These are phyloP conservation scores for Xylaria sp. DNA, from an alignment of 2,329 filamentous ascomycete genomes.

Conservation along the genomic window DNA sequence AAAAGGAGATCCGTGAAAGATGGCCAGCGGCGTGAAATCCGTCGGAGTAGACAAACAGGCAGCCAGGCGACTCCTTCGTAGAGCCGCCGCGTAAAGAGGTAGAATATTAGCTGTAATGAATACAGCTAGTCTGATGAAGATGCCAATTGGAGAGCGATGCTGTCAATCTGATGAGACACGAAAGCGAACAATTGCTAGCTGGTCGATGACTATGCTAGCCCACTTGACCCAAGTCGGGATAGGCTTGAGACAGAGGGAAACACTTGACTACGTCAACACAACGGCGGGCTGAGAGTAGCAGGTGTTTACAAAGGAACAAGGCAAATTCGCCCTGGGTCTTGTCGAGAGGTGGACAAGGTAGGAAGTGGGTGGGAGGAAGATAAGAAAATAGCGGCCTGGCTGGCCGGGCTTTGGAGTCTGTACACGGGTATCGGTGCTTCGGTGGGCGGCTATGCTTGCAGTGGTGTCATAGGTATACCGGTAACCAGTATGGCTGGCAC, in stretches of 20 bases:
- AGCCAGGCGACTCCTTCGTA: constrained; percentile 37
- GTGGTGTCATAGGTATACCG: not conserved
- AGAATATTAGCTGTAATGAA: constrained; percentile 30
- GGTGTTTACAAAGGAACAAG: constrained; percentile 28
- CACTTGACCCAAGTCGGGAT: constrained; percentile 13
- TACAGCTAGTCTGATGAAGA: constrained; percentile 19
- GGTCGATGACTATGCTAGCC: not conserved
- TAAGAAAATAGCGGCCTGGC: constrained; percentile 42
- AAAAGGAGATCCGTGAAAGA: constrained; percentile 19
- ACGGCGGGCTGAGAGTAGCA: constrained; percentile 11
- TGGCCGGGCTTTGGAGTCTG: constrained; percentile 33
- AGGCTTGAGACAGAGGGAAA: constrained; percentile 2
- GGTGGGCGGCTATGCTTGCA: constrained; percentile 32
- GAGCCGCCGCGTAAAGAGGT: constrained; percentile 35
- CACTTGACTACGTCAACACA: constrained; percentile 18
- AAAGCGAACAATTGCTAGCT: constrained; percentile 18
- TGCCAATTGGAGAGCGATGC: constrained; percentile 15
- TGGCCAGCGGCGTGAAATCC: constrained; percentile 1
- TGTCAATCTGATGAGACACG: constrained; percentile 2
- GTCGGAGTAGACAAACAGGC: constrained; percentile 10
- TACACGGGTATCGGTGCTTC: constrained; percentile 31
- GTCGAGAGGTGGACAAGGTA: constrained; percentile 32
- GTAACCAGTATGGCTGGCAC: not conserved
- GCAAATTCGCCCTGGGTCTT: constrained; percentile 37
- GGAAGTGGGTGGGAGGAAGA: constrained; percentile 35